phyloP scores from a whole-genome alignment of 225 moss, liverwort and hornwort species.

The Ulota crispa region DNA sequence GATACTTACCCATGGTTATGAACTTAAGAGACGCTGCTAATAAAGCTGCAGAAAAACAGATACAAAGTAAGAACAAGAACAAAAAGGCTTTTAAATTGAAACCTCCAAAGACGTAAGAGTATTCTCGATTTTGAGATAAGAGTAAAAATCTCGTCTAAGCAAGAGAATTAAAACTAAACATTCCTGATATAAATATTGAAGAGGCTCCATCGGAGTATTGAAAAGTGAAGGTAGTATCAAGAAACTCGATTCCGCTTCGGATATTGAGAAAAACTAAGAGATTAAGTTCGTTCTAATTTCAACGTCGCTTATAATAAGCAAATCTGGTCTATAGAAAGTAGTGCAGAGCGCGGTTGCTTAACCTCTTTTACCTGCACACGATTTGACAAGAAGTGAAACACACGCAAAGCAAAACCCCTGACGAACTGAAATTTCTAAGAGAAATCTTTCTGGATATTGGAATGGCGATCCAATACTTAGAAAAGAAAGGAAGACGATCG shows the following conservation, averaged over 20 bases:
- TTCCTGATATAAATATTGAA: neutral
- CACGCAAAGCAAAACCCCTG: neutral
- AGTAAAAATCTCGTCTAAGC: neutral
- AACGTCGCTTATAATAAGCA: no score
- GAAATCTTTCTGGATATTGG: no score
- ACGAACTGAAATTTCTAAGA: neutral
- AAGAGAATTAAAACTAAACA: neutral
- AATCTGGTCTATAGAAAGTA: neutral
- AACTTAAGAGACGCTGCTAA: neutral
- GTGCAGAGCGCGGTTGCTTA: neutral
- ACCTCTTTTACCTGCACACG: neutral
- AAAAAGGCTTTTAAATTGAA: neutral
- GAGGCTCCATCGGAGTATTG: neutral
- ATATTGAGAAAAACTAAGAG: neutral
- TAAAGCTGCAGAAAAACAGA: slow-evolving; percentile 25
- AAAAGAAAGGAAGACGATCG: neutral
- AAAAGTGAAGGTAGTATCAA: neutral
- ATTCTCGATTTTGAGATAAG: neutral
- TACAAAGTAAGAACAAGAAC: neutral
- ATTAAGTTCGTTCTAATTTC: neutral
- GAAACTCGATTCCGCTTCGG: neutral
- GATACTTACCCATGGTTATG: slow-evolving; percentile 46
- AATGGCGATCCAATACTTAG: neutral
- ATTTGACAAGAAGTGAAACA: neutral
- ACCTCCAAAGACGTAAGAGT: neutral